Percentiles rank a stretch among this genome's conserved stretches.
phyloP scores from a whole-genome alignment of 108 stramenopile species.

The Schizochytrium sp. region DNA sequence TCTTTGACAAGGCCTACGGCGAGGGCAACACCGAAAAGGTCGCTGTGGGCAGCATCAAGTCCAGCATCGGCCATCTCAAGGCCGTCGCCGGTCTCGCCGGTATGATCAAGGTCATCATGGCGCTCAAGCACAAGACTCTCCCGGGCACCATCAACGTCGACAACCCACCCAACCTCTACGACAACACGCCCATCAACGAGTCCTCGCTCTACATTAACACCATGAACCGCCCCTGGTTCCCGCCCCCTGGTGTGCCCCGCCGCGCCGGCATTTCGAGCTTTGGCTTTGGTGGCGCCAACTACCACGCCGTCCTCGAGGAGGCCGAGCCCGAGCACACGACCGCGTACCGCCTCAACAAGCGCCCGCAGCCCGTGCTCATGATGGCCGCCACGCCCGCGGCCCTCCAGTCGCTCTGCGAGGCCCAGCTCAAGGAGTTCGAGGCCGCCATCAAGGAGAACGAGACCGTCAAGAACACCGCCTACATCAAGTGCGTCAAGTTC shows the following conservation, averaged over 20 bases:
- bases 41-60: background rate
- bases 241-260: background rate
- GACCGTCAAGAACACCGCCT: background rate
- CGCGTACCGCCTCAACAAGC: background rate
- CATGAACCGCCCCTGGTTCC: background rate
- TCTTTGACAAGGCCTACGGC: background rate
- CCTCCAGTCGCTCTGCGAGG: background rate
- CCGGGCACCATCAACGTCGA: background rate
- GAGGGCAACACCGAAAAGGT: background rate
- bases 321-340: background rate
- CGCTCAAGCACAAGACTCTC: background rate
- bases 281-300: conserved; percentile 3
- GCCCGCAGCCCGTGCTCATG: background rate
- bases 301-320: background rate
- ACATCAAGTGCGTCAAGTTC: background rate
- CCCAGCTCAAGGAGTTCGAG: background rate
- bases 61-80: background rate
- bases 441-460: background rate
- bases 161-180: background rate
- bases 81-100: background rate
- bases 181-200: background rate
- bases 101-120: background rate
- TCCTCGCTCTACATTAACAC: background rate
- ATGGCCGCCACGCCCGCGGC: background rate
- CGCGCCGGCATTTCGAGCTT: background rate